phyloP scores from a whole-genome alignment of 2,329 filamentous ascomycete genomes.

The Neodidymelliopsis sp. region DNA sequence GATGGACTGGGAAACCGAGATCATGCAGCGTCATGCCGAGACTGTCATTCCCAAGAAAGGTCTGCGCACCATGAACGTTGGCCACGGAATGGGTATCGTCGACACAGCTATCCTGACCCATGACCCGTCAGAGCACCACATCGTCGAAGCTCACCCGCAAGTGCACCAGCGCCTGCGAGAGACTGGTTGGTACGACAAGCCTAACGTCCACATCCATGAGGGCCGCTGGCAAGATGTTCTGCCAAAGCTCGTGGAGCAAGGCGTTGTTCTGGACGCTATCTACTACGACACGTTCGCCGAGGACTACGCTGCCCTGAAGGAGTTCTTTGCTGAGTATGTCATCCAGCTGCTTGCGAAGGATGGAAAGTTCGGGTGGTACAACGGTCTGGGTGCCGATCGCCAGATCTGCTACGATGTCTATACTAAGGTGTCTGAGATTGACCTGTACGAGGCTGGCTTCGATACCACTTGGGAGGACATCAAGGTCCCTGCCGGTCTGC shows the following conservation, averaged over 20 bases:
- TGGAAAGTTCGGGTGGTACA: constrained; percentile 50
- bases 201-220: constrained; percentile 67
- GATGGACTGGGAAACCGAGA: constrained; percentile 91
- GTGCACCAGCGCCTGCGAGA: constrained; percentile 74
- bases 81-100: constrained; percentile 91
- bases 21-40: constrained; percentile 81
- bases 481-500: constrained; percentile 40
- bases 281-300: constrained; percentile 52
- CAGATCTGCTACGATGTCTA: constrained; percentile 52
- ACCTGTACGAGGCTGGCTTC: constrained; percentile 47
- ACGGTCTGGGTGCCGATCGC: constrained; percentile 48
- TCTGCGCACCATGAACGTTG: constrained; percentile 80
- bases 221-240: constrained; percentile 85
- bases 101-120: constrained; percentile 77
- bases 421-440: constrained; percentile 50
- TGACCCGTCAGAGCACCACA: constrained; percentile 75
- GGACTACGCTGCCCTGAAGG: constrained; percentile 47
- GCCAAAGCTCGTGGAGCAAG: constrained; percentile 70
- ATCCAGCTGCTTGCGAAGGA: constrained; percentile 42
- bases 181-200: constrained; percentile 72
- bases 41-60: constrained; percentile 68
- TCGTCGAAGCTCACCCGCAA: constrained; percentile 83
- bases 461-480: constrained; percentile 49
- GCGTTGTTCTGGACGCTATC: constrained; percentile 77
- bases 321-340: constrained; percentile 49